Evolutionary conservation across 768 basidiomycete species (phyloP).

Genomic region (Chalciporus sphaerocephalus): DNA sequence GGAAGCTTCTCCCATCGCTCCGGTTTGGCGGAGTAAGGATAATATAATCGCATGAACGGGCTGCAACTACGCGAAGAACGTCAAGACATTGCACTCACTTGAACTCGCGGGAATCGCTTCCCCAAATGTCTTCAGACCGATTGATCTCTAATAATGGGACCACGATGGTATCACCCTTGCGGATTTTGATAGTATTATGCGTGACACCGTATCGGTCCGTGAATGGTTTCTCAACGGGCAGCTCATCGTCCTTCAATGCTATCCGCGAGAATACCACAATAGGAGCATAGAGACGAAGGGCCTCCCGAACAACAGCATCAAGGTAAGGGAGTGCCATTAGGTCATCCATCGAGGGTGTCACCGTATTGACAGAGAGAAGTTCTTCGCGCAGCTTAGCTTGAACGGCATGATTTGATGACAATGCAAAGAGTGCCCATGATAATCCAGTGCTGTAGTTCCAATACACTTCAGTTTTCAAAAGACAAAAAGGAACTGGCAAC

Average conservation of each 20-base stretch:
- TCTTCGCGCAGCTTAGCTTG: constrained; percentile 60
- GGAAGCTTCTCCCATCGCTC: constrained; percentile 58
- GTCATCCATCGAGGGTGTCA: constrained; percentile 66
- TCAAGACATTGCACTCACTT: constrained; percentile 34
- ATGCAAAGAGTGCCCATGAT: constrained; percentile 57
- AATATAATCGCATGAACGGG: background rate
- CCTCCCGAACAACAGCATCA: constrained; percentile 59
- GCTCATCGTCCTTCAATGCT: constrained; percentile 48
- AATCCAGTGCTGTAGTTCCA: constrained; percentile 42
- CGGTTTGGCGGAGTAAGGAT: constrained; percentile 42
- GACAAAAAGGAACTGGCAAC: background rate
- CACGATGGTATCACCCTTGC: constrained; percentile 44
- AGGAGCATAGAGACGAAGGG: constrained; percentile 52
- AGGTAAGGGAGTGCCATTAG: constrained; percentile 64
- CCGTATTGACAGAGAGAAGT: constrained; percentile 45
- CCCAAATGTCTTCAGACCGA: constrained; percentile 52
- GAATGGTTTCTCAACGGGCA: constrained; percentile 47
- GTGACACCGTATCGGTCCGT: constrained; percentile 41
- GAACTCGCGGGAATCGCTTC: constrained; percentile 59
- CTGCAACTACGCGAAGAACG: background rate
- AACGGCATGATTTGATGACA: constrained; percentile 44
- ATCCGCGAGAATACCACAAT: constrained; percentile 41
- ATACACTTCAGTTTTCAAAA: no score
- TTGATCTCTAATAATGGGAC: constrained; percentile 57
- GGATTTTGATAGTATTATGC: constrained; percentile 37